phyloP scores from a whole-genome alignment of 768 basidiomycete species.

The Phylloporus scabripes region DNA sequence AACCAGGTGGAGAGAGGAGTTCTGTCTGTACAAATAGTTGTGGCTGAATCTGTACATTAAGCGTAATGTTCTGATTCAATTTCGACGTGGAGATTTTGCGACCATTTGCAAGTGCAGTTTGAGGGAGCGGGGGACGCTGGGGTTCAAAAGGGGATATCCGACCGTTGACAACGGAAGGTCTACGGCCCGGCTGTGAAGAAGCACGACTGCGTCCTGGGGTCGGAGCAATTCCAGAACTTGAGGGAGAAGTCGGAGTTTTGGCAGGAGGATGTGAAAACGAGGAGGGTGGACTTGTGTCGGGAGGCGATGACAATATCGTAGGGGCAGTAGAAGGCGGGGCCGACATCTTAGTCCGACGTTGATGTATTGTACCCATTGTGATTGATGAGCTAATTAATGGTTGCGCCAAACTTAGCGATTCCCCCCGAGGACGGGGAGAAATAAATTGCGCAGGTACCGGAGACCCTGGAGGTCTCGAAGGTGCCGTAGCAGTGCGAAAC shows the following conservation, averaged over 20 bases:
- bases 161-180: slow-evolving; percentile 53
- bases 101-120: slow-evolving; percentile 34
- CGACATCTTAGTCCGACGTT: slow-evolving; percentile 62
- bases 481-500: slow-evolving; percentile 22
- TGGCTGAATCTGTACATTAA: slow-evolving; percentile 44
- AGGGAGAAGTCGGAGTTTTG: slow-evolving; percentile 36
- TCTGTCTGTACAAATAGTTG: slow-evolving; percentile 49
- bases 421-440: slow-evolving; percentile 50
- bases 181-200: slow-evolving; percentile 70
- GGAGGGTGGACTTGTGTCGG: slow-evolving; percentile 35
- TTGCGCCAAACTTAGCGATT: slow-evolving; percentile 39
- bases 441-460: slow-evolving; percentile 36
- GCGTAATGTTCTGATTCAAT: slow-evolving; percentile 41
- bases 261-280: slow-evolving; percentile 29
- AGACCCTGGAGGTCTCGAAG: slow-evolving; percentile 45
- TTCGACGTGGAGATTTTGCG: slow-evolving; percentile 63
- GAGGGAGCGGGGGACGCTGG: slow-evolving; percentile 50
- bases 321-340: slow-evolving; percentile 43
- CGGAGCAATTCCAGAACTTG: slow-evolving; percentile 33
- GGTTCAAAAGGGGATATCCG: slow-evolving; percentile 47
- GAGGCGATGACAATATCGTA: slow-evolving; percentile 29
- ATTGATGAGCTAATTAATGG: slow-evolving; percentile 56
- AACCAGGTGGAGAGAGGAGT: slow-evolving; percentile 35
- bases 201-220: slow-evolving; percentile 53
- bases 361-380: slow-evolving; percentile 59